Conservation (phyloP, 768 basidiomycete genomes). For the Panellus pusillus region DNA sequence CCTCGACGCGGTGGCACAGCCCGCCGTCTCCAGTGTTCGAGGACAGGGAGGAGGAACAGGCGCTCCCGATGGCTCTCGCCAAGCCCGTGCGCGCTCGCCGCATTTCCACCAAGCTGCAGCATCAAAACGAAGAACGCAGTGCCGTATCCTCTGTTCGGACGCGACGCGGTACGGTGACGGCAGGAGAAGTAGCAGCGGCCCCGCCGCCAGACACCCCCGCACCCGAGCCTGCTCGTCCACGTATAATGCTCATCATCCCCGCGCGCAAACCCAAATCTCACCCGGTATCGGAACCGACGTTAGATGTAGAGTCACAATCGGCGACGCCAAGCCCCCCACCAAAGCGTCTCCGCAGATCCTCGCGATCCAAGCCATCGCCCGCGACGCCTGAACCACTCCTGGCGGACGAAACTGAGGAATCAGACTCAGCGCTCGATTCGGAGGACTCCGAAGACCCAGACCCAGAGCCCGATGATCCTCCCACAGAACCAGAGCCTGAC, state of each 20-base stretch:
- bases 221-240: no score
- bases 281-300: no score
- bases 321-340: no score
- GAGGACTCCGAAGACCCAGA: not conserved
- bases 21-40: not conserved
- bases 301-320: no score
- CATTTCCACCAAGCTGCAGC: slow-evolving; percentile 14
- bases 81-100: slow-evolving; percentile 17
- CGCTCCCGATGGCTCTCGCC: slow-evolving; percentile 12
- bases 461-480: not conserved
- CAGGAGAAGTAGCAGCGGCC: not conserved
- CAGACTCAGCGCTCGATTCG: not conserved
- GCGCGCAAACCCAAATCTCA: no score
- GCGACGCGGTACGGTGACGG: not conserved
- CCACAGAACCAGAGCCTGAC: not conserved
- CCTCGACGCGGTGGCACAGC: not conserved
- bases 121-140: slow-evolving; percentile 14
- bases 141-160: not conserved
- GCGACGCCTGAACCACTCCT: not conserved
- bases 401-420: not conserved
- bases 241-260: no score
- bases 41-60: not conserved
- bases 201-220: not conserved
- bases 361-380: not conserved
- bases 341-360: not conserved